Percentiles rank a stretch among this genome's conserved stretches.
phyloP scores from a whole-genome alignment of 1,139 yeast genomes.

The Citeromyces hawaiiensis region DNA sequence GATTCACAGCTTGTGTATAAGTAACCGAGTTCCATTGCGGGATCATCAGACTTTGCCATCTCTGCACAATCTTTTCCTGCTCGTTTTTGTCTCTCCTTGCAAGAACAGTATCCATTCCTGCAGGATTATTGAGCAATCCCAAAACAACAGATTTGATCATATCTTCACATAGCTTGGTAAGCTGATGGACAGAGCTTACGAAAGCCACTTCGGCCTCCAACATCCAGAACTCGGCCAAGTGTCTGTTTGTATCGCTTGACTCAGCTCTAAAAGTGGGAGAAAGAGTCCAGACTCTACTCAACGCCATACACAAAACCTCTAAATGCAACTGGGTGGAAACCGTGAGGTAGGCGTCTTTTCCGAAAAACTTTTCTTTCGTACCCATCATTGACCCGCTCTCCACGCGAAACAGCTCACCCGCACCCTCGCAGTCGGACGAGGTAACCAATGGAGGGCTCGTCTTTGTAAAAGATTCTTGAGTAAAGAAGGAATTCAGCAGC shows the following conservation, averaged over 20 bases:
- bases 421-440: conserved; percentile 93
- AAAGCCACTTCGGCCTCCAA: conserved; percentile 83
- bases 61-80: conserved; percentile 15
- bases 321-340: conserved; percentile 90
- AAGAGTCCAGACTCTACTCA: conserved; percentile 77
- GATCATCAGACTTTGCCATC: conserved; percentile 23
- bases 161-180: conserved; percentile 53
- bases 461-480: conserved; percentile 41
- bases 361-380: conserved; percentile 36
- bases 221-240: conserved; percentile 96
- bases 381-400: conserved; percentile 19
- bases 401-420: conserved; percentile 74
- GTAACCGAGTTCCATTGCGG: conserved; percentile 59
- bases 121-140: conserved; percentile 19
- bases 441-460: conserved; percentile 82
- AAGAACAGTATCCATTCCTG: conserved; percentile 25
- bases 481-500: conserved; percentile 41
- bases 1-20: conserved; percentile 59
- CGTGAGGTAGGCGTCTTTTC: conserved; percentile 51
- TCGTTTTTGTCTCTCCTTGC: conserved; percentile 24
- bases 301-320: conserved; percentile 65
- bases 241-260: conserved; percentile 80
- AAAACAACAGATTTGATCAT: conserved; percentile 49
- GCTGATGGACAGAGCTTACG: conserved; percentile 37
- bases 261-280: conserved; percentile 95